A percentile compares a stretch with the other conserved stretches of the same genome.
phyloP scores from a whole-genome alignment of 306 rosid genomes.

The Psophocarpus tetragonolobus region DNA sequence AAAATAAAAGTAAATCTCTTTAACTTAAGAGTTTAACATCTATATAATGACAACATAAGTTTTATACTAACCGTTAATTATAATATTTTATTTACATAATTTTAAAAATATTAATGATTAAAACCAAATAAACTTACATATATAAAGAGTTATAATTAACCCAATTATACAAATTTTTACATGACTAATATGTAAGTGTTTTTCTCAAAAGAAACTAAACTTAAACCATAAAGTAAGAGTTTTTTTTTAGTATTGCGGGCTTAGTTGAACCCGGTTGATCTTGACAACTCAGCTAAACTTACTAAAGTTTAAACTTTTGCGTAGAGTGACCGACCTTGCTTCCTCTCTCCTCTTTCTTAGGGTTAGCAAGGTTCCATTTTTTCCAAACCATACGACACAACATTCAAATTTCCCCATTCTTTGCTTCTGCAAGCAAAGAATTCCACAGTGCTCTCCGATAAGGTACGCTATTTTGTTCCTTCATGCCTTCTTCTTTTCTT shows the following conservation, averaged over 20 bases:
- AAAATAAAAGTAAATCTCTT: too few relatives aligned
- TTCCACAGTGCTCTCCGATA: background rate
- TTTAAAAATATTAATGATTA: too few relatives aligned
- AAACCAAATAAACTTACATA: too few relatives aligned
- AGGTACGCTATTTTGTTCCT: background rate
- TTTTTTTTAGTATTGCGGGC: background rate
- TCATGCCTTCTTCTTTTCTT: background rate
- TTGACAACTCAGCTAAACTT: background rate
- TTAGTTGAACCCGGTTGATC: background rate
- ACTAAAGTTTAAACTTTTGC: background rate
- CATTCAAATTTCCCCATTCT: background rate
- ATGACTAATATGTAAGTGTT: too few relatives aligned
- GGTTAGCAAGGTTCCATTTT: background rate
- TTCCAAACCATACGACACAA: background rate
- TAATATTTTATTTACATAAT: too few relatives aligned
- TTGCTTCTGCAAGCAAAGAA: background rate
- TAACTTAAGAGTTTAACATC: too few relatives aligned
- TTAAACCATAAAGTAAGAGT: too few relatives aligned
- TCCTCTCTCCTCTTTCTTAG: constrained; percentile 1
- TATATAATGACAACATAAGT: too few relatives aligned
- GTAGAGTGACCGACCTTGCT: background rate
- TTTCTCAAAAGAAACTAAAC: too few relatives aligned
- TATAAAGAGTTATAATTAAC: too few relatives aligned
- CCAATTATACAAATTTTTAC: too few relatives aligned
- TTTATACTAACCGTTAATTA: too few relatives aligned